Percentiles rank a stretch among this genome's conserved stretches.
Evolutionary conservation across 164 flowering plant species (phyloP).

Genomic region (Magnolia changhungtana): DNA sequence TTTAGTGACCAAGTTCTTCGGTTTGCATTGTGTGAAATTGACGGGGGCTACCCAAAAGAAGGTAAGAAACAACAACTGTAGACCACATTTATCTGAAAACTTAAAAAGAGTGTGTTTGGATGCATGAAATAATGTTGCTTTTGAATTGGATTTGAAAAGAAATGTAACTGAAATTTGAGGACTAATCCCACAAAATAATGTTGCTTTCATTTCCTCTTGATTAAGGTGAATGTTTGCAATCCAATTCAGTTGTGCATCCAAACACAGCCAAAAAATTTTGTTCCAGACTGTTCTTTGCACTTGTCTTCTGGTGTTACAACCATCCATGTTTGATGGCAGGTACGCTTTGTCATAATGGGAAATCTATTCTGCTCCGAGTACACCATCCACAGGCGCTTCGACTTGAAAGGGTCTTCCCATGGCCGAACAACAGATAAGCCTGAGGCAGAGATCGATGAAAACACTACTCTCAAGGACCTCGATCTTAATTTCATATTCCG

Average conservation of each 20-base stretch:
- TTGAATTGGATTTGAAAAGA: not conserved
- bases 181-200: not conserved
- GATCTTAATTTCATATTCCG: constrained; percentile 56
- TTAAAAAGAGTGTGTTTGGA: not conserved
- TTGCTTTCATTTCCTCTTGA: no score
- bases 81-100: not conserved
- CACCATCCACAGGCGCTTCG: constrained; percentile 51
- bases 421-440: constrained; percentile 57
- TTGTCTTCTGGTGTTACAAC: not conserved
- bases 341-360: constrained; percentile 65
- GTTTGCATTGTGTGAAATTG: constrained; percentile 85
- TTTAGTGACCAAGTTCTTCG: constrained; percentile 76
- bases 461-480: constrained; percentile 66
- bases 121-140: not conserved
- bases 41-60: constrained; percentile 76
- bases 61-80: constrained; percentile 28
- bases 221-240: no score
- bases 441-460: constrained; percentile 46
- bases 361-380: constrained; percentile 56
- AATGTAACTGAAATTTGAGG: not conserved
- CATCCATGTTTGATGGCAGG: constrained; percentile 29
- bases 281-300: not conserved
- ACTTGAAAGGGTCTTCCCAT: constrained; percentile 64
- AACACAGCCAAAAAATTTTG: no score
- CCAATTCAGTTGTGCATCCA: no score